phyloP scores from a whole-genome alignment of 1,284 basidiomycete genomes.

The Fomitopsis palustris region DNA sequence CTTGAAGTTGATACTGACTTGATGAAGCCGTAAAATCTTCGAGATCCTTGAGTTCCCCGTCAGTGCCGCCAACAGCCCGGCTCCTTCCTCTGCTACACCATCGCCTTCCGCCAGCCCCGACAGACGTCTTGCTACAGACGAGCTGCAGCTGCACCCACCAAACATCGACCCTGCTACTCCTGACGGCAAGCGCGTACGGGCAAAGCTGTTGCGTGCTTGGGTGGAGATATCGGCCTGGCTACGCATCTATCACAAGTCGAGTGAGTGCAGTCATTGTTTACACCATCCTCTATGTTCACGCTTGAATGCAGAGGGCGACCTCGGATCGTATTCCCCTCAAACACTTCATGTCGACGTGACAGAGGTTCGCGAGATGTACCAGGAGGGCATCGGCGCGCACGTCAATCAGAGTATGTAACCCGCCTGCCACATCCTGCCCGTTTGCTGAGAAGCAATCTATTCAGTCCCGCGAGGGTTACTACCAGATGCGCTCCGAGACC shows the following conservation, averaged over 20 bases:
- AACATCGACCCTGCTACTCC: constrained; percentile 41
- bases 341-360: constrained; percentile 42
- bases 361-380: constrained; percentile 60
- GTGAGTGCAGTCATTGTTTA: constrained; percentile 13
- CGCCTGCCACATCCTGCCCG: constrained; percentile 19
- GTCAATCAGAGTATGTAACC: constrained; percentile 60
- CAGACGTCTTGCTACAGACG: constrained; percentile 13
- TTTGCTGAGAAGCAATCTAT: constrained; percentile 3
- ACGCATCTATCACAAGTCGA: constrained; percentile 47
- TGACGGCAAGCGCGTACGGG: constrained; percentile 48
- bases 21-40: constrained; percentile 48
- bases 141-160: constrained; percentile 51
- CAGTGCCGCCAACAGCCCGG: neutral
- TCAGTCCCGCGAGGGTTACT: constrained; percentile 52
- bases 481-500: constrained; percentile 34
- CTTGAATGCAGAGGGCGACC: constrained; percentile 13
- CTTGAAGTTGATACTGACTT: constrained; percentile 3
- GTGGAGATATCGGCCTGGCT: constrained; percentile 68
- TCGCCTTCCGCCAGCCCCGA: neutral
- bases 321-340: constrained; percentile 16
- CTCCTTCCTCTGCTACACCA: neutral
- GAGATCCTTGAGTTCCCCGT: constrained; percentile 50
- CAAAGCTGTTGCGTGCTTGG: constrained; percentile 71
- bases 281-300: constrained; percentile 22
- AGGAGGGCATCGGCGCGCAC: constrained; percentile 69